These are phyloP conservation scores for Mycena rebaudengoi DNA, from an alignment of 768 basidiomycete genomes.

Conservation along the genomic window DNA sequence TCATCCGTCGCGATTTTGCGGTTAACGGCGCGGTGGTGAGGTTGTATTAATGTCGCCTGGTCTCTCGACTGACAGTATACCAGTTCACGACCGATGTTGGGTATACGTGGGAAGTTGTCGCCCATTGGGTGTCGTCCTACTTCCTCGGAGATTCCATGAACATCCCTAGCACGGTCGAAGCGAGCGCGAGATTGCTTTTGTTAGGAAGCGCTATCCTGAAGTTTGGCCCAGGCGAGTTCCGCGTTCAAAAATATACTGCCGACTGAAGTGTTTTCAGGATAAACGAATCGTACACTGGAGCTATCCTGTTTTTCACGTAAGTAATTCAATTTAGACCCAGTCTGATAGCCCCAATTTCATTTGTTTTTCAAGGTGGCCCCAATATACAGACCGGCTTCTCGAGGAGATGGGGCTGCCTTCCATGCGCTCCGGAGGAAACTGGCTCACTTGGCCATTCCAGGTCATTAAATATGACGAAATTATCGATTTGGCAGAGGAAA, in stretches of 20 bases:
- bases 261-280: constrained; percentile 20
- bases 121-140: constrained; percentile 74
- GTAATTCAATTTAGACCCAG: constrained; percentile 30
- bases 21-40: constrained; percentile 69
- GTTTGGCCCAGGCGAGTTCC: constrained; percentile 46
- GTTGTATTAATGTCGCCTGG: no score
- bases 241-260: background rate
- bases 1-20: constrained; percentile 64
- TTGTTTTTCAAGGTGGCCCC: constrained; percentile 63
- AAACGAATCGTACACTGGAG: constrained; percentile 61
- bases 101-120: constrained; percentile 60
- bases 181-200: constrained; percentile 59
- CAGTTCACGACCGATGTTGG: constrained; percentile 66
- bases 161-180: constrained; percentile 54
- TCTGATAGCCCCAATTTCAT: background rate
- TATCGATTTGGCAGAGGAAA: no score
- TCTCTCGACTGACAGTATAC: no score
- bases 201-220: constrained; percentile 62
- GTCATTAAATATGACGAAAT: no score
- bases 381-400: constrained; percentile 62
- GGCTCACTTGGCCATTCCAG: constrained; percentile 72
- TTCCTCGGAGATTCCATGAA: constrained; percentile 63
- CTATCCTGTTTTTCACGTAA: constrained; percentile 62
- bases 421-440: constrained; percentile 68
- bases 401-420: constrained; percentile 66